Evolutionary conservation across 495 filamentous ascomycete genomes (phyloP).

Genomic region (Xylaria castorea): DNA sequence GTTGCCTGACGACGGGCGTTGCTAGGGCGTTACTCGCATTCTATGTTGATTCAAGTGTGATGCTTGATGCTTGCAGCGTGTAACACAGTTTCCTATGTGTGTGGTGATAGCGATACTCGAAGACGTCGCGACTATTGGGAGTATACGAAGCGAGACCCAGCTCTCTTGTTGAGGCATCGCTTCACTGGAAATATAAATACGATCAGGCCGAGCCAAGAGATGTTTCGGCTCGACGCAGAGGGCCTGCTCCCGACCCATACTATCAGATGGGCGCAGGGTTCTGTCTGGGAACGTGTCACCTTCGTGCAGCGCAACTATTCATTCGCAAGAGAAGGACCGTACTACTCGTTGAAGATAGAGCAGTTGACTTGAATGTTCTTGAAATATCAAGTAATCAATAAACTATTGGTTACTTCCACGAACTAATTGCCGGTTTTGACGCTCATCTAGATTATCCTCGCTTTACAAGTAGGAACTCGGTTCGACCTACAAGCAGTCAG

Average conservation of each 20-base stretch:
- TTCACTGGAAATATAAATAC: not conserved
- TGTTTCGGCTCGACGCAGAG: slow-evolving; percentile 18
- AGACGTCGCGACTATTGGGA: not conserved
- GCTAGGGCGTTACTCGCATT: not conserved
- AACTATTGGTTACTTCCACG: not conserved
- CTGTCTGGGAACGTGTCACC: slow-evolving; percentile 4
- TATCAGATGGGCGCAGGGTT: not conserved
- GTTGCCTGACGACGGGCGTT: not conserved
- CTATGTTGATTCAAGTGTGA: not conserved
- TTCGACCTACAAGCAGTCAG: not conserved
- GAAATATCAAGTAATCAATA: not conserved
- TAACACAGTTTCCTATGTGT: not conserved
- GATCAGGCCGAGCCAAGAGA: not conserved
- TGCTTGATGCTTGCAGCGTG: not conserved
- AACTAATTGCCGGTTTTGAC: not conserved
- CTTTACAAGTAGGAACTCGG: not conserved
- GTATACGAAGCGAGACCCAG: not conserved
- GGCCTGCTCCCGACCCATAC: not conserved
- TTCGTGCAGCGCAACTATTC: slow-evolving; percentile 14
- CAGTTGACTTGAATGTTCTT: not conserved
- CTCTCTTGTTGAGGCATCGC: not conserved
- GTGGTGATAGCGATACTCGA: not conserved
- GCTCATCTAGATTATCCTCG: not conserved
- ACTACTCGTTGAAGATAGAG: not conserved
- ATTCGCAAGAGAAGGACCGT: not conserved